A percentile compares a stretch with the other conserved stretches of the same genome.
Evolutionary conservation across 495 filamentous ascomycete genomes (phyloP).

Genomic region (Penicillium herquei): DNA sequence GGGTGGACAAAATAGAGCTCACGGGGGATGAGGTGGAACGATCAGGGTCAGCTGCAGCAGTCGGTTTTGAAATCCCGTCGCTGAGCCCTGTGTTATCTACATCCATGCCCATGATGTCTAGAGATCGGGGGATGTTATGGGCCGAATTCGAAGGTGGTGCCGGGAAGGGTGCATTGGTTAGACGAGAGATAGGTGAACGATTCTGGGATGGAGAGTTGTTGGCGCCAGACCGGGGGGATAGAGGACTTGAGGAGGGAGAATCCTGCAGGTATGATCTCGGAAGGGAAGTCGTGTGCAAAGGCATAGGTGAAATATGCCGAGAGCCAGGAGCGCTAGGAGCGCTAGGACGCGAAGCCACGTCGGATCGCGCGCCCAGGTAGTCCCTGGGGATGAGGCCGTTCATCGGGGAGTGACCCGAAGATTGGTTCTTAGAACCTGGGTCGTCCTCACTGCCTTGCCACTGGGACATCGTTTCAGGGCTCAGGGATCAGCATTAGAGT

Average conservation of each 20-base stretch:
- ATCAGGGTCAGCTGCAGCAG: conserved; percentile 28
- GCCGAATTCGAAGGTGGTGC: conserved; percentile 25
- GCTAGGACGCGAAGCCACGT: conserved; percentile 18
- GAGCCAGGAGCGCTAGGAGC: conserved; percentile 24
- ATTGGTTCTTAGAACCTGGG: conserved; percentile 18
- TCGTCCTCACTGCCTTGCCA: conserved; percentile 34
- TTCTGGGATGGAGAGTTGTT: conserved; percentile 25
- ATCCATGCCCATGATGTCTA: conserved; percentile 18
- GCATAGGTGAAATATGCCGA: conserved; percentile 35
- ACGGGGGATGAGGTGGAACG: conserved; percentile 35
- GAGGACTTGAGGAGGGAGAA: conserved; percentile 27
- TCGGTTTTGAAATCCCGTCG: conserved; percentile 22
- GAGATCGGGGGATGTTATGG: conserved; percentile 15
- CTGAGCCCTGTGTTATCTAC: conserved; percentile 18
- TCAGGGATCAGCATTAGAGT: conserved; percentile 29
- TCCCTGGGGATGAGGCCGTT: conserved; percentile 34
- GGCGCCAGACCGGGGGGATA: conserved; percentile 28
- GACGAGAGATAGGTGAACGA: conserved; percentile 20
- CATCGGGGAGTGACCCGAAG: conserved; percentile 14
- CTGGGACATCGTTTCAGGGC: conserved; percentile 39
- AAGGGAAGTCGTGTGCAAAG: conserved; percentile 35
- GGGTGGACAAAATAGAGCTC: conserved; percentile 31
- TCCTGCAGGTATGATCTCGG: conserved; percentile 23
- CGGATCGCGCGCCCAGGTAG: conserved; percentile 32
- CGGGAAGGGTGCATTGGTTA: conserved; percentile 37